Conservation (phyloP, 2,329 filamentous ascomycete genomes). For the Trichoderma guizhouense region DNA sequence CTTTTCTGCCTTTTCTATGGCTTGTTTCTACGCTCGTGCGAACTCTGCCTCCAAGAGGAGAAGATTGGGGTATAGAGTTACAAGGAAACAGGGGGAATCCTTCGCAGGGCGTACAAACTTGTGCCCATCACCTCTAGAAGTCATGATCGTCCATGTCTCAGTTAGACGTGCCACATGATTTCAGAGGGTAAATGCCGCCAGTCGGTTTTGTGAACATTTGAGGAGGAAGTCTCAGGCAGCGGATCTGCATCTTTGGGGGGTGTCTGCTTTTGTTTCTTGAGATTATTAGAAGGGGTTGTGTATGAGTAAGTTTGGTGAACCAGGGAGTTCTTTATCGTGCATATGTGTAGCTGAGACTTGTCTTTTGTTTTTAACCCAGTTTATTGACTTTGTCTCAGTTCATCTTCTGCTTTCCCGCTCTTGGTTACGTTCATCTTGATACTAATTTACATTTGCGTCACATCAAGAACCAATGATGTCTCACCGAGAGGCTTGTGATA, state of each 20-base stretch:
- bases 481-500: not conserved
- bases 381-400: not conserved
- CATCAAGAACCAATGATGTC: not conserved
- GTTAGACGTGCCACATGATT: not conserved
- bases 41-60: not conserved
- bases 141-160: not conserved
- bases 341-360: not conserved
- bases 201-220: not conserved
- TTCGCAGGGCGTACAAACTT: not conserved
- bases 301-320: not conserved
- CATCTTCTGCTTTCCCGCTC: not conserved
- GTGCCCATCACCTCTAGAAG: no score
- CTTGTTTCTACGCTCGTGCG: no score
- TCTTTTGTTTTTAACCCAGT: not conserved
- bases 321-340: not conserved
- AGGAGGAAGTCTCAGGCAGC: not conserved
- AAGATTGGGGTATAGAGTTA: not conserved
- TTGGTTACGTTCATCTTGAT: not conserved
- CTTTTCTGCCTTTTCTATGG: not conserved
- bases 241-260: not conserved
- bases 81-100: not conserved
- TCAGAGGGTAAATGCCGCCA: not conserved
- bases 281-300: not conserved
- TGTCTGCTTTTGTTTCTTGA: not conserved
- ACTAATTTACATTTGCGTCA: not conserved